These are phyloP conservation scores for Aspergillus ostianus DNA, from an alignment of 495 filamentous ascomycete species.

Conservation along the genomic window DNA sequence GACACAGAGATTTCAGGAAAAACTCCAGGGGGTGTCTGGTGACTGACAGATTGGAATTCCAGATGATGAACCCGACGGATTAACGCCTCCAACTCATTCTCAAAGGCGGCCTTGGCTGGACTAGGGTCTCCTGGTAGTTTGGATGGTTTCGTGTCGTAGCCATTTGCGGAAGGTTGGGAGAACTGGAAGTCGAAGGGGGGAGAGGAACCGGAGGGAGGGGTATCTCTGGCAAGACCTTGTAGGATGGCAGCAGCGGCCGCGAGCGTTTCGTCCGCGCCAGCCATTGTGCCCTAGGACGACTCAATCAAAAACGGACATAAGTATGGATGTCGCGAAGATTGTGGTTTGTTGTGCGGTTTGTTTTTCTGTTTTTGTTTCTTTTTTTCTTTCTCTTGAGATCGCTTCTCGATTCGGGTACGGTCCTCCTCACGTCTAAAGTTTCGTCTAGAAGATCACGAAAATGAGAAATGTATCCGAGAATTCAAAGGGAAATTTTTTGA, in stretches of 20 bases:
- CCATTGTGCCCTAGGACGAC: conserved; percentile 48
- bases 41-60: conserved; percentile 62
- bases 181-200: conserved; percentile 42
- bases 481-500: background rate
- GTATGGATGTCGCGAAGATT: conserved; percentile 12
- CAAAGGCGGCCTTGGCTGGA: conserved; percentile 64
- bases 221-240: conserved; percentile 57
- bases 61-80: conserved; percentile 65
- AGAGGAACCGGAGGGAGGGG: conserved; percentile 37
- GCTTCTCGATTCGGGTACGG: conserved; percentile 2
- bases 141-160: conserved; percentile 42
- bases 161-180: conserved; percentile 32
- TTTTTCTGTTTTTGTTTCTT: conserved; percentile 4
- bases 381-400: background rate
- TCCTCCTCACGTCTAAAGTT: background rate
- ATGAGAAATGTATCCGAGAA: conserved; percentile 8
- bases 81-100: conserved; percentile 68
- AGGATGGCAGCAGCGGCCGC: conserved; percentile 62
- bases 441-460: conserved; percentile 10
- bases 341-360: background rate
- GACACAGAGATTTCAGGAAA: conserved; percentile 55
- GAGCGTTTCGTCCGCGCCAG: conserved; percentile 58
- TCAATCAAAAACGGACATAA: conserved; percentile 31
- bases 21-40: conserved; percentile 60
- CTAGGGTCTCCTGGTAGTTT: conserved; percentile 63